These are phyloP conservation scores for Penicillium concentricum DNA, from an alignment of 2,329 filamentous ascomycete species.

Conservation along the genomic window DNA sequence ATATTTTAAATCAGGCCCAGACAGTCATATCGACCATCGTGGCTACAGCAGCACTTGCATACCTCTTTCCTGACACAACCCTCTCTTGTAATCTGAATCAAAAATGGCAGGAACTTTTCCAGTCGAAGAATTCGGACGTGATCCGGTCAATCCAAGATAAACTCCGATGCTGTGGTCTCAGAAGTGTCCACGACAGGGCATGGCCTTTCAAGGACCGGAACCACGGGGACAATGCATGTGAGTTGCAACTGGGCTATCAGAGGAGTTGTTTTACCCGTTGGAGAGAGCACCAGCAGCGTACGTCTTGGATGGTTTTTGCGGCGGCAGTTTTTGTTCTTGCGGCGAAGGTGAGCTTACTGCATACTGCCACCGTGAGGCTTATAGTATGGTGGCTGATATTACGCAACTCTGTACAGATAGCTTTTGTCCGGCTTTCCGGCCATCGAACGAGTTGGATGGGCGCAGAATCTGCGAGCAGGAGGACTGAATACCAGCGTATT, in stretches of 20 bases:
- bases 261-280: constrained; percentile 32
- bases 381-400: background rate
- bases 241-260: constrained; percentile 31
- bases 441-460: constrained; percentile 4
- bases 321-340: constrained; percentile 24
- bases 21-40: constrained; percentile 29
- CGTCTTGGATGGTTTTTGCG: constrained; percentile 30
- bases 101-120: constrained; percentile 34
- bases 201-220: constrained; percentile 39
- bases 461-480: background rate
- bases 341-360: constrained; percentile 24
- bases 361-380: background rate
- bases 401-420: background rate
- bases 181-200: constrained; percentile 37
- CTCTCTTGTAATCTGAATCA: constrained; percentile 31
- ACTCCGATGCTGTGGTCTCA: constrained; percentile 36
- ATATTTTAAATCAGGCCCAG: constrained; percentile 18
- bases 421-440: background rate
- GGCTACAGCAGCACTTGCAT: constrained; percentile 31
- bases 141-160: constrained; percentile 36
- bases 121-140: constrained; percentile 28
- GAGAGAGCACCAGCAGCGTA: constrained; percentile 27
- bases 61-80: constrained; percentile 27
- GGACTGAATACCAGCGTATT: constrained; percentile 9
- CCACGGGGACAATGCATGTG: constrained; percentile 33